Percentiles rank a stretch among this genome's conserved stretches.
These are phyloP conservation scores for Fusarium lyarnte DNA, from an alignment of 2,329 filamentous ascomycete genomes.

Conservation along the genomic window DNA sequence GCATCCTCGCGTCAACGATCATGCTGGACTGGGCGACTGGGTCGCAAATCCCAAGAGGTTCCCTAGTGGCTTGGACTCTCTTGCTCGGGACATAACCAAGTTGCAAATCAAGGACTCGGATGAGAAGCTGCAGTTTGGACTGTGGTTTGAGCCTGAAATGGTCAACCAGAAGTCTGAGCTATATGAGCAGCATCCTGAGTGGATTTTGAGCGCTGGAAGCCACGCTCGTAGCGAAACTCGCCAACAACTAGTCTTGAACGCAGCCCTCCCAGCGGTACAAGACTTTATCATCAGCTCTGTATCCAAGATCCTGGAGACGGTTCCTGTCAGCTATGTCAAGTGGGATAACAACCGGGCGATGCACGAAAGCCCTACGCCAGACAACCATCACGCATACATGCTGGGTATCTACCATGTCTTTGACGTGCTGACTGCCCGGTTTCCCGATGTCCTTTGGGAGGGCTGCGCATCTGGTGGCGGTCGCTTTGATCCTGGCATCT, in stretches of 20 bases:
- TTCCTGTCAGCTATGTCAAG: conserved; percentile 69
- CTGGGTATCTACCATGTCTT: conserved; percentile 72
- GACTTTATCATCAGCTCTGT: conserved; percentile 68
- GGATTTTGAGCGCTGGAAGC: conserved; percentile 66
- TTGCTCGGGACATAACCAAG: conserved; percentile 61
- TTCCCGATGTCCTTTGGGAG: conserved; percentile 72
- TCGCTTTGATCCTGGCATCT: conserved; percentile 69
- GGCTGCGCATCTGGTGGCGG: conserved; percentile 73
- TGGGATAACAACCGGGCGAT: conserved; percentile 76
- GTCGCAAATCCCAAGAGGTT: conserved; percentile 66
- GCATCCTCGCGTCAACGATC: conserved; percentile 67
- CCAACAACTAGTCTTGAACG: conserved; percentile 69
- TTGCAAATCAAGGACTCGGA: conserved; percentile 58
- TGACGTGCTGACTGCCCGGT: conserved; percentile 65
- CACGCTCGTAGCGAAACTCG: conserved; percentile 66
- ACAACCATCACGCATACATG: conserved; percentile 67
- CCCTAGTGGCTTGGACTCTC: conserved; percentile 62
- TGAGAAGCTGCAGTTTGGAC: conserved; percentile 65
- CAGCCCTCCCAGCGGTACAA: conserved; percentile 69
- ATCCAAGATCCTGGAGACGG: conserved; percentile 62
- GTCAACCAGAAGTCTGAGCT: conserved; percentile 69
- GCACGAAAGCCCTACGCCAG: conserved; percentile 65
- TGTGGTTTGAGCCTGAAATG: conserved; percentile 77
- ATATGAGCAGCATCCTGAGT: conserved; percentile 70
- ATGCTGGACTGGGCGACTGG: conserved; percentile 71